Evolutionary conservation across 1,139 yeast species (phyloP).

Genomic region (Debaryomyces sp.): DNA sequence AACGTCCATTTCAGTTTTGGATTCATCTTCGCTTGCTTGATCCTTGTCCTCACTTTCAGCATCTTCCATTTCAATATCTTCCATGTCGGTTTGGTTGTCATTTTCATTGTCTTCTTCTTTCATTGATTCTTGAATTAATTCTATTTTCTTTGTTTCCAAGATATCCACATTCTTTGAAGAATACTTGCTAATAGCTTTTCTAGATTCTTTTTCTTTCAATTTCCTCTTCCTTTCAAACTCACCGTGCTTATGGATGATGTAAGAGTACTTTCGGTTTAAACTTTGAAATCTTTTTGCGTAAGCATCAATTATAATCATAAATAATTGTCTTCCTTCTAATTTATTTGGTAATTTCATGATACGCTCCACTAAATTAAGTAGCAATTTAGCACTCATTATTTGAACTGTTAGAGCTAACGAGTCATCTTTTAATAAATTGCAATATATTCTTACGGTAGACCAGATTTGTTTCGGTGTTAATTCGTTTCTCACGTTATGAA

Average conservation of each 20-base stretch:
- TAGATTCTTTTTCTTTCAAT: constrained; percentile 46
- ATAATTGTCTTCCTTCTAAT: constrained; percentile 81
- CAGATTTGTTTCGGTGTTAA: constrained; percentile 83
- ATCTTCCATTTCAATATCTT: constrained; percentile 13
- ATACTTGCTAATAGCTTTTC: constrained; percentile 45
- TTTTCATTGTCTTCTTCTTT: constrained; percentile 2
- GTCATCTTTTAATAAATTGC: constrained; percentile 79
- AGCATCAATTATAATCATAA: constrained; percentile 82
- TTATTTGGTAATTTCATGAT: constrained; percentile 83
- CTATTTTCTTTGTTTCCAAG: constrained; percentile 9
- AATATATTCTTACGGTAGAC: constrained; percentile 84
- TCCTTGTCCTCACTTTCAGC: constrained; percentile 13
- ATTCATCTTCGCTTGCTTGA: constrained; percentile 19
- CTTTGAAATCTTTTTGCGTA: constrained; percentile 83
- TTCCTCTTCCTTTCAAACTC: constrained; percentile 49
- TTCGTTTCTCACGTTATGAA: constrained; percentile 88
- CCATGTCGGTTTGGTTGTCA: constrained; percentile 8
- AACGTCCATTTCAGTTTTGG: constrained; percentile 21
- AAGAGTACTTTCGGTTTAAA: constrained; percentile 70
- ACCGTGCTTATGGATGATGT: constrained; percentile 65
- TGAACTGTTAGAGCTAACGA: constrained; percentile 89
- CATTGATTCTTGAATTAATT: background rate
- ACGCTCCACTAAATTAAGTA: constrained; percentile 85
- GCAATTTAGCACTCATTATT: constrained; percentile 92
- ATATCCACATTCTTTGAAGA: constrained; percentile 28